Evolutionary conservation across 371 early-diverging fungal species (phyloP).

Genomic region (Mucor ambiguus): DNA sequence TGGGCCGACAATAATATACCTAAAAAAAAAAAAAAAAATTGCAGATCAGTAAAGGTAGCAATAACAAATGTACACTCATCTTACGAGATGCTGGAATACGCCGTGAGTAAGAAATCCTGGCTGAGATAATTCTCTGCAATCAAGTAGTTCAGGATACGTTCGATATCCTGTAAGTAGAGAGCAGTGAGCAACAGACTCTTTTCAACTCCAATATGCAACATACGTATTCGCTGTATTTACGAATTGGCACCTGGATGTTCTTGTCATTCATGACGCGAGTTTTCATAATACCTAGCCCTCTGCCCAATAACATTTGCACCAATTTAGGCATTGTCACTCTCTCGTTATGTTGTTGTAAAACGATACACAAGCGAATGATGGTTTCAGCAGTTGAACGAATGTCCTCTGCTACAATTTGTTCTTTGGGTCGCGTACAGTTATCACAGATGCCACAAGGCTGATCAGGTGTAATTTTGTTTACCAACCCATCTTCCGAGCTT

Average conservation of each 20-base stretch:
- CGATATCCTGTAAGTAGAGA: constrained; percentile 21
- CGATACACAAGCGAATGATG: constrained; percentile 48
- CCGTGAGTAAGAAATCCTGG: constrained; percentile 23
- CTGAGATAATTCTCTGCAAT: constrained; percentile 12
- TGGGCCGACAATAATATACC: constrained; percentile 21
- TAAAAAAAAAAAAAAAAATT: neutral
- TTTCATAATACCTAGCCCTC: constrained; percentile 40
- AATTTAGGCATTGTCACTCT: constrained; percentile 57
- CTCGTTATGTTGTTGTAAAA: constrained; percentile 38
- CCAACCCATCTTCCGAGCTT: constrained; percentile 22
- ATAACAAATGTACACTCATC: neutral
- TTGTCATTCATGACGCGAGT: constrained; percentile 35
- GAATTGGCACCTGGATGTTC: constrained; percentile 35
- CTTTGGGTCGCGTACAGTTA: constrained; percentile 43
- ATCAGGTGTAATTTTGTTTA: constrained; percentile 41
- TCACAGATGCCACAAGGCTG: constrained; percentile 55
- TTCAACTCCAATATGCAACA: neutral
- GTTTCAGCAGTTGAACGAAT: constrained; percentile 40
- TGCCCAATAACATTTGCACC: constrained; percentile 50
- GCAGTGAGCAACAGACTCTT: neutral
- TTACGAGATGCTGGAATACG: constrained; percentile 30
- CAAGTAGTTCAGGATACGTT: constrained; percentile 21
- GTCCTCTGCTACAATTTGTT: constrained; percentile 29
- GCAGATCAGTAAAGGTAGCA: neutral
- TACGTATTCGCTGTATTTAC: constrained; percentile 34